Evolutionary conservation across 495 filamentous ascomycete species (phyloP).

Genomic region (Tuber melanosporum): DNA sequence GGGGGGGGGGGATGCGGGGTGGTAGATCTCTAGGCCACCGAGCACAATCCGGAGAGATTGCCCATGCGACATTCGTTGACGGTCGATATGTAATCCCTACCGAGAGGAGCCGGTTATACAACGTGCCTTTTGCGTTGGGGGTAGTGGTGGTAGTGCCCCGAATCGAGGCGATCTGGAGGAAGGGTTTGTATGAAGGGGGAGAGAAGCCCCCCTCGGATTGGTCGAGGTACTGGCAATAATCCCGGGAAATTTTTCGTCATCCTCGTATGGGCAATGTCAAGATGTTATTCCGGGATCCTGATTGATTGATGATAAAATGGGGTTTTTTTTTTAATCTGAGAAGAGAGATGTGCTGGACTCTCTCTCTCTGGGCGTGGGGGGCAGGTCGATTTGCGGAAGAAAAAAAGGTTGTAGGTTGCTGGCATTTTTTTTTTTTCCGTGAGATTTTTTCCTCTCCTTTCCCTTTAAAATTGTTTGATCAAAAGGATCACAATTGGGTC

Average conservation of each 20-base stretch:
- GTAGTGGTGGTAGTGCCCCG: background rate
- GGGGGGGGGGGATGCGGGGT: background rate
- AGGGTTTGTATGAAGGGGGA: background rate
- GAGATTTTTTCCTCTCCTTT: background rate
- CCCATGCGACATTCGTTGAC: background rate
- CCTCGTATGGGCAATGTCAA: background rate
- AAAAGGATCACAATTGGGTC: background rate
- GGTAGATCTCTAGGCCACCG: background rate
- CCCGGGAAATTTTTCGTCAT: background rate
- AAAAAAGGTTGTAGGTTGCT: background rate
- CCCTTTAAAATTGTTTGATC: background rate
- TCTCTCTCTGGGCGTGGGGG: background rate
- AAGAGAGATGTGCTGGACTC: background rate
- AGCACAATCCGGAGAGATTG: background rate
- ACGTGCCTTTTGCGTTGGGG: background rate
- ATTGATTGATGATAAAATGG: background rate
- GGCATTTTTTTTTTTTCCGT: background rate
- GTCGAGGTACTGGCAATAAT: background rate
- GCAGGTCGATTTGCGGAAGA: background rate
- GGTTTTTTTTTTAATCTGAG: background rate
- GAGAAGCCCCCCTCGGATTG: background rate
- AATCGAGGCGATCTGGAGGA: background rate
- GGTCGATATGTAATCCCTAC: background rate
- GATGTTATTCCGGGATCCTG: background rate
- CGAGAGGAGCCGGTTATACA: background rate